Evolutionary conservation across 495 filamentous ascomycete genomes (phyloP), one percentile per base, ranked within the genome.

Genomic region (Hypoxylon cercidicola): DNA sequence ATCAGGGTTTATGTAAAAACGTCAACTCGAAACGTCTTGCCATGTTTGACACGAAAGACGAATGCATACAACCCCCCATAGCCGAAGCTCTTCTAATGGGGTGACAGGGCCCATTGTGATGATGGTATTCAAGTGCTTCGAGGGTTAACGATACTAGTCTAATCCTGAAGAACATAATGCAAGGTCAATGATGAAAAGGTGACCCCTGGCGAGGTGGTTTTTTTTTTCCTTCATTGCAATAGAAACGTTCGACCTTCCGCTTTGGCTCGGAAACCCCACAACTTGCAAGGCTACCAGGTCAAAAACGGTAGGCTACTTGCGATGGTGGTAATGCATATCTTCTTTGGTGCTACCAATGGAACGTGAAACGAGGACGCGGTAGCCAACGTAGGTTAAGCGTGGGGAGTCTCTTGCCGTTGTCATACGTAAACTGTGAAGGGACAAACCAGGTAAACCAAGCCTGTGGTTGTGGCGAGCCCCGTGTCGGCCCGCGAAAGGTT

Each of bases 181-280:
- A 59, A 52, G 47, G 40, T 61, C 39, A 39, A 66, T 57, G 57
- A 60, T 56, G 57, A 54, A 58, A 58, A 48, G 32, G 34, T 41
- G 52, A 20, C 12, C 45, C 58, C 64, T 49, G 58, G 47, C 18
- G 25, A 35, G 20, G 37, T 49, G 52, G 46, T 15, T 23, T 57
- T 57, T 57, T 32, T 19, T 41, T 35, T 47, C 15, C 40, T 54
- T 50, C 54, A 62, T 44, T 54, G 35, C 40, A 51, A 55, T 59
- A 32, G 41, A 48, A 63, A 55, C 64, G 49, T 55, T 68, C 37
- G 65, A 68, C 59, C 65, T 68, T 68, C 65, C 65, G 49, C 51
- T 68, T 63, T 68, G 59, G 65, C 55, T 55, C 43, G 49, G 60
- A 35, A 68, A 67, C 65, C 49, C 59, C 65, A 63, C 55, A 68